Percentiles rank a stretch among this genome's conserved stretches.
Evolutionary conservation across 192 early-diverging fungal species (phyloP).

Genomic region (Entomortierella beljakovae): DNA sequence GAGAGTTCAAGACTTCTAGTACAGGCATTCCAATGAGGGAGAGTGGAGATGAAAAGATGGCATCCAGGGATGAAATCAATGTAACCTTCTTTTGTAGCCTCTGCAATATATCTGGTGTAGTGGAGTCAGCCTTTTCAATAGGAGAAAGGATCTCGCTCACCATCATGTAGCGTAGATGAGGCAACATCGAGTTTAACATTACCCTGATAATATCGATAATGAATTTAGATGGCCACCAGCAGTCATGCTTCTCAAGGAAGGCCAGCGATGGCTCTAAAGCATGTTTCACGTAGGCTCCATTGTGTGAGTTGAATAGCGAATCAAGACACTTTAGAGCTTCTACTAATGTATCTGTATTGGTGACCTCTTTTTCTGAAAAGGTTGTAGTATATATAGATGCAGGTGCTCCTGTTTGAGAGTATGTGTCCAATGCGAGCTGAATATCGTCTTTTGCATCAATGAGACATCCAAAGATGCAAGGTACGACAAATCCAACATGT

Average conservation of each 20-base stretch:
- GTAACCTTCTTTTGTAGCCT: slow-evolving; percentile 56
- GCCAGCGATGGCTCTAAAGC: slow-evolving; percentile 37
- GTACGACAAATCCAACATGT: slow-evolving; percentile 68
- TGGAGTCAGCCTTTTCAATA: slow-evolving; percentile 31
- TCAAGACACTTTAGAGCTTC: slow-evolving; percentile 48
- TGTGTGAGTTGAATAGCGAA: slow-evolving; percentile 36
- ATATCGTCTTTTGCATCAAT: slow-evolving; percentile 40
- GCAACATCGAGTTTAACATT: slow-evolving; percentile 37
- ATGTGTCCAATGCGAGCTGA: slow-evolving; percentile 4
- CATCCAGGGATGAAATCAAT: slow-evolving; percentile 53
- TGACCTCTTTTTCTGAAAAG: slow-evolving; percentile 23
- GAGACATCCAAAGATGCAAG: slow-evolving; percentile 58
- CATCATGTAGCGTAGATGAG: slow-evolving; percentile 61
- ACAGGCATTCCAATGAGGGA: slow-evolving; percentile 62
- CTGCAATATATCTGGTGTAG: slow-evolving; percentile 20
- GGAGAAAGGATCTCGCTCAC: slow-evolving; percentile 60
- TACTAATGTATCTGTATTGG: slow-evolving; percentile 20
- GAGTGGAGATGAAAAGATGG: slow-evolving; percentile 56
- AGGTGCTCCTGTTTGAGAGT: not conserved
- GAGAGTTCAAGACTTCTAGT: slow-evolving; percentile 61
- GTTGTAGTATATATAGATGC: slow-evolving; percentile 13
- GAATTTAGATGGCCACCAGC: slow-evolving; percentile 50
- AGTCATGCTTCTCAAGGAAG: slow-evolving; percentile 44
- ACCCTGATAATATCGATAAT: slow-evolving; percentile 40
- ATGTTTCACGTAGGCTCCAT: slow-evolving; percentile 21